Base-by-base conservation (phyloP, 2,329 filamentous ascomycete species). In the Aureobasidium sp. region DNA sequence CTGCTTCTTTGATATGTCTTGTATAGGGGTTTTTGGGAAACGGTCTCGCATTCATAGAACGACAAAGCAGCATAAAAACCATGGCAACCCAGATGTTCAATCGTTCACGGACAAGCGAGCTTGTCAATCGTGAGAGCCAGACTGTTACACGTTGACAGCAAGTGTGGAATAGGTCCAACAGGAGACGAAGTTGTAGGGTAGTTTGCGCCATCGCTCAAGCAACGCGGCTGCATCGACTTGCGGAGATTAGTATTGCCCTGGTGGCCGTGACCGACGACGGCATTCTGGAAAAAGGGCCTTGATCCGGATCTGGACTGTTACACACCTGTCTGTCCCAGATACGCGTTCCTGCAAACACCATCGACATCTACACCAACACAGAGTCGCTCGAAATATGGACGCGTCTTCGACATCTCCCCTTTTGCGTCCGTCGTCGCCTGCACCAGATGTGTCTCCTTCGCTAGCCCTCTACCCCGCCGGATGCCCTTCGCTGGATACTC, bases 361-460 rank as follows among this genome's bases (percentile, higher is more conserved):
- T 29, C 54, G 32, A 48, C 57, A 50, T n/a, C 44, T 34, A 45
- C 36, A 59, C 15, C 44, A 42, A 37, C 45, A 50, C 57, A 42
- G 11, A n/a, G 21, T 25, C 44, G 9, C 15, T 48, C 16, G 25
- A 48, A 10, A 59, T 21, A 21, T 59, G 54, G 54, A 59, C 54
- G 54, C 42, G 32, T 59, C 41, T 8, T 59, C 50, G 30, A 62
- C 30, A 55, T 67, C 68, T 39, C 70, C 69, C 16, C 62, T 65
- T 29, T 65, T 67, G 47, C 81, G 80, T 68, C 77, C 79, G 67
- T 79, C 78, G 63, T 89, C 87, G 39, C 86, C 87, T n/a, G 83
- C 86, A 55, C 85, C 85, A 42, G 84, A 85, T 68, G 75, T 79
- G 21, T 78, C 81, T 21, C 87, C 88, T 7, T 82, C 81, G n/a